Conservation (phyloP, 2,329 filamentous ascomycete species). For the Lasiodiplodia gonubiensis region DNA sequence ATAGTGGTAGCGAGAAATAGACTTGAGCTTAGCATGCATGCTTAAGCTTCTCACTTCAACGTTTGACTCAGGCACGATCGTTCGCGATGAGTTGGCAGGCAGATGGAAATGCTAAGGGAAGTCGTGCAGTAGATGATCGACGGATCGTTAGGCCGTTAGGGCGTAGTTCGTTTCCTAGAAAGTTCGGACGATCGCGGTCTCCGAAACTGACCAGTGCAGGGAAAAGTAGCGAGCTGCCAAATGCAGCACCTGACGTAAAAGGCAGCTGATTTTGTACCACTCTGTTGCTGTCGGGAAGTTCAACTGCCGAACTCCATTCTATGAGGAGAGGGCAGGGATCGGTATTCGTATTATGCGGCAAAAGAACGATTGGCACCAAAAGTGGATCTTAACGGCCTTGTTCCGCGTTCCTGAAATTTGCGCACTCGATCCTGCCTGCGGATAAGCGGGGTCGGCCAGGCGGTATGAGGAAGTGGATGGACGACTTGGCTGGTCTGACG, state of each 20-base stretch:
- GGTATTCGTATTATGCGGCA: not conserved
- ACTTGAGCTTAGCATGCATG: conserved; percentile 7
- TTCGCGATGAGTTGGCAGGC: not conserved
- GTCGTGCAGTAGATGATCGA: not conserved
- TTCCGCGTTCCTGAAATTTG: conserved; percentile 3
- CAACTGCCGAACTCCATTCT: not conserved
- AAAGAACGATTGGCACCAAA: not conserved
- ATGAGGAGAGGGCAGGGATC: not conserved
- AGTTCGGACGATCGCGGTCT: not conserved
- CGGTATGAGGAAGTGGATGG: not conserved
- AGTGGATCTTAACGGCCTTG: not conserved
- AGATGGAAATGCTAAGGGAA: not conserved
- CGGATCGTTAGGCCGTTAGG: not conserved
- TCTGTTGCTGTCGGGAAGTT: not conserved
- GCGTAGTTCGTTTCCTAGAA: not conserved
- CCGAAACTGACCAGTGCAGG: not conserved
- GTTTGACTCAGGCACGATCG: not conserved
- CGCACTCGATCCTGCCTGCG: not conserved
- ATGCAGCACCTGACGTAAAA: not conserved
- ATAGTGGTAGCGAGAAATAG: conserved; percentile 5
- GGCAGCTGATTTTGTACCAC: not conserved
- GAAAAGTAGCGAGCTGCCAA: not conserved
- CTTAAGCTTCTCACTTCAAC: not conserved
- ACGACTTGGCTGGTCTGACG: not conserved
- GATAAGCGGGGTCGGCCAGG: not conserved